phyloP scores from a whole-genome alignment of 768 basidiomycete genomes.

The Favolaschia claudopus region DNA sequence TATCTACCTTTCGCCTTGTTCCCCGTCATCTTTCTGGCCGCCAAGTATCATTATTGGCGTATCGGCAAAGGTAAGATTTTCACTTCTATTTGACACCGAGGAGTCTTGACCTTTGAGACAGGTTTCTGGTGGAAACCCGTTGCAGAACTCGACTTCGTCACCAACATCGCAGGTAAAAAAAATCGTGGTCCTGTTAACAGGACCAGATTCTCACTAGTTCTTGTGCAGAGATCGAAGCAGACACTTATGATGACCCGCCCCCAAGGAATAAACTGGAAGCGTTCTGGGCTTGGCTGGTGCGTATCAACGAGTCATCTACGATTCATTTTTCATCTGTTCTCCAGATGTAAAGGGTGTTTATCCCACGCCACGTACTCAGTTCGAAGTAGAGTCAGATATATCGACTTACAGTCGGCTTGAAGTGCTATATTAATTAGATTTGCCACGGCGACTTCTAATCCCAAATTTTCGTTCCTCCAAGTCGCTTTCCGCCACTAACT shows the following conservation, averaged over 20 bases:
- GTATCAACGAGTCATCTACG: neutral
- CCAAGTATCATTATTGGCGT: conserved; percentile 60
- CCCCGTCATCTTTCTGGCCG: conserved; percentile 74
- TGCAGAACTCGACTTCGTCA: conserved; percentile 88
- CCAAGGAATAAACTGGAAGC: conserved; percentile 20
- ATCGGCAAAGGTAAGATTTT: neutral
- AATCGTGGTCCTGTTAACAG: no score
- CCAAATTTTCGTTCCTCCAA: no score
- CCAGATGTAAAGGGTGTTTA: no score
- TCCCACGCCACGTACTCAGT: no score
- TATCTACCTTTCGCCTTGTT: conserved; percentile 79
- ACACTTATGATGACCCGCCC: conserved; percentile 38
- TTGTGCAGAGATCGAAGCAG: conserved; percentile 75
- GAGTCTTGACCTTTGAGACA: neutral
- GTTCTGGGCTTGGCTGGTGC: conserved; percentile 26
- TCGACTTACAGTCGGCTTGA: no score
- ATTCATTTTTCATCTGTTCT: neutral
- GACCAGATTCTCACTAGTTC: no score
- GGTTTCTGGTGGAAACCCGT: neutral
- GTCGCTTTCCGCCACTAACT: no score
- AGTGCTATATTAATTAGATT: no score
- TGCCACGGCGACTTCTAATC: no score
- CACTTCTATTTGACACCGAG: no score
- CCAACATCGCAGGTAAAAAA: no score
- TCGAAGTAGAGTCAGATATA: no score